Base-by-base conservation (phyloP, 1,139 yeast genomes). In the Insectozyma bohioensis region DNA sequence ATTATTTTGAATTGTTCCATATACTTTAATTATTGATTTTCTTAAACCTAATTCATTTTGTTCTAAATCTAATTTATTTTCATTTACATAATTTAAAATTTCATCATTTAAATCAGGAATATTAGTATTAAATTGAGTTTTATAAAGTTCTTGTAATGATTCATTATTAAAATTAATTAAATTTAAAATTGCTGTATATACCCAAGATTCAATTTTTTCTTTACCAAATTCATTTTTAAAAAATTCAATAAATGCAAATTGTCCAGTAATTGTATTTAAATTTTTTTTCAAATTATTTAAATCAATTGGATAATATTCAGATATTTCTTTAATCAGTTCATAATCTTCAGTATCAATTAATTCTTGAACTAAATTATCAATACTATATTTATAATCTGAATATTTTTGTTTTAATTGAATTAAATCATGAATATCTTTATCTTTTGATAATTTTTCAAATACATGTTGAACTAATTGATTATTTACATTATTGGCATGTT, bases 1-100 rank as follows among this genome's bases (percentile, higher is more conserved):
- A 34, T 63, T 52, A 35, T 52, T 45, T n/a, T 43, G 42, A 39
- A 58, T 46, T 40, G 67, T 54, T 1, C 78, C 80, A 30, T 58
- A 54, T 5, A 54, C 42, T 37, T 67, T 67, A 15, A 74, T 39
- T 2, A 63, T 26, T 28, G 52, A 49, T 22, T 59, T 40, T 22
- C 72, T 42, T 34, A 63, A 25, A 7, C 45, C 41, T 13, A 61
- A 41, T 2, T 66, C 52, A 24, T 51, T 57, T 0, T 61, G 56
- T 25, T 49, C 49, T 10, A 43, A 24, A 39, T 66, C 74, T 4
- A 67, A 32, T 29, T 30, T 28, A 11, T 31, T 24, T 9, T 28
- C 32, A 13, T 26, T 6, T 47, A 37, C 26, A 28, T 33, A 12
- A 2, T 35, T 17, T 5, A 35, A 25, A 4, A 37, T 21, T 12